Percentiles rank a stretch among this genome's conserved stretches.
These are phyloP conservation scores for Prototheca wickerhamii DNA, from an alignment of 163 green algal species.

Conservation along the genomic window DNA sequence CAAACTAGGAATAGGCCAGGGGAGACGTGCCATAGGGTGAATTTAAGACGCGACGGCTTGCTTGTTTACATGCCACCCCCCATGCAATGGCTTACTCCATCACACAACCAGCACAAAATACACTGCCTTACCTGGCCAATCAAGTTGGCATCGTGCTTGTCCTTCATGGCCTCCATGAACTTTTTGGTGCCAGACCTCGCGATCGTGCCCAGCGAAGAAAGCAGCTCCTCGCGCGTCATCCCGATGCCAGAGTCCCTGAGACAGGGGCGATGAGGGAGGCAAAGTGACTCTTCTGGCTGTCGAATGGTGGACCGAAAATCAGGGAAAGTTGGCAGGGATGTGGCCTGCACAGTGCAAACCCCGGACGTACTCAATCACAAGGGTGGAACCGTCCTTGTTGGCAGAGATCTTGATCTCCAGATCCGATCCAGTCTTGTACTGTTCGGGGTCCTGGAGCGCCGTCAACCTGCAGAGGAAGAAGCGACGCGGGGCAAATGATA, in stretches of 20 bases:
- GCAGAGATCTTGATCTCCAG: slow-evolving; percentile 85
- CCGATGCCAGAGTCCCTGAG: slow-evolving; percentile 70
- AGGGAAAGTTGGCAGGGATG: too few species aligned
- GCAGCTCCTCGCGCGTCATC: slow-evolving; percentile 87
- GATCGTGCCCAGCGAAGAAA: slow-evolving; percentile 93
- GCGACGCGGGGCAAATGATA: too few species aligned
- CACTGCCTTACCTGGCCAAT: slow-evolving; percentile 65
- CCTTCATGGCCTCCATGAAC: slow-evolving; percentile 93
- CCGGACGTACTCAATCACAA: slow-evolving; percentile 76
- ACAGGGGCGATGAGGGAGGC: background rate
- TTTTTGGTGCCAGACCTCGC: slow-evolving; percentile 84
- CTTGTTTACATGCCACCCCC: background rate
- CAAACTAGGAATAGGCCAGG: slow-evolving; percentile 81
- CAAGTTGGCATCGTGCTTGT: slow-evolving; percentile 81
- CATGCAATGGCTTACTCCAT: background rate
- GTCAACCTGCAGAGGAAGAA: background rate
- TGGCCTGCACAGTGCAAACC: too few species aligned
- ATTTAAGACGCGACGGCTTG: background rate
- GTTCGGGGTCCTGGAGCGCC: slow-evolving; percentile 39
- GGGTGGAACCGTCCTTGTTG: slow-evolving; percentile 72
- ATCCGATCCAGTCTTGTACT: slow-evolving; percentile 33
- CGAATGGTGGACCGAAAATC: too few species aligned
- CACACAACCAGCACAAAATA: slow-evolving; percentile 27
- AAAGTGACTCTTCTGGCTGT: background rate
- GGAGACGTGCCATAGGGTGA: background rate